Evolutionary conservation across 352 stramenopile species (phyloP), one percentile per base, ranked within the genome.

Genomic region (Pythium brachiatum): DNA sequence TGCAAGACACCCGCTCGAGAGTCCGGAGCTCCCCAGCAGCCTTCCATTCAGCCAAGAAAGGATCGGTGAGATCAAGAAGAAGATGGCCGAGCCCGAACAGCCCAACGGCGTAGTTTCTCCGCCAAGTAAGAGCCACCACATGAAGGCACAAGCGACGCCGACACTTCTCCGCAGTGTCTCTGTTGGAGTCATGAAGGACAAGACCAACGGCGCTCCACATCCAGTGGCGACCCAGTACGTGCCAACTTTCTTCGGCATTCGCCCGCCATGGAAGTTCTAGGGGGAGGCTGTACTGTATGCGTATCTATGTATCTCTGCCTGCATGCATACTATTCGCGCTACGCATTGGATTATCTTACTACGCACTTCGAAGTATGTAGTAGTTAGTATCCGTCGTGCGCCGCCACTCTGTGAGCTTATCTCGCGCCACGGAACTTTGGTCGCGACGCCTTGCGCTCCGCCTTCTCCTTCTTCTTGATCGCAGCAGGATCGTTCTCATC

Each of bases 381-480:
- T n/a, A n/a, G n/a, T n/a, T n/a, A n/a, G n/a, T n/a, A n/a, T n/a
- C n/a, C n/a, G n/a, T n/a, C n/a, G n/a, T n/a, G n/a, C n/a, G n/a
- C n/a, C n/a, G n/a, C n/a, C n/a, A n/a, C n/a, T n/a, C n/a, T n/a
- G n/a, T n/a, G n/a, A n/a, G 36, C 36, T 57, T 72, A 72, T 61
- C 64, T 52, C 18, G 53, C 44, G 3, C 20, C 46, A 41, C 57
- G 56, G 50, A 72, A 68, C 50, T 72, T 72, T 52, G 60, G 66
- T 18, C 60, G 59, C 23, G 46, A 31, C 15, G 66, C 66, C 7
- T 52, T 50, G 21, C 82, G 81, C 44, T 93, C 81, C 0, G 78
- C 81, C 58, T 93, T 93, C 46, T 91, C 83, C 55, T 89, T 88
- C 53, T 85, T 86, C 70, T 90, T 93, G 3, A 80, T 58, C 3